Evolutionary conservation across 2,329 filamentous ascomycete species (phyloP).

Genomic region (Ophiocordyceps sinensis): DNA sequence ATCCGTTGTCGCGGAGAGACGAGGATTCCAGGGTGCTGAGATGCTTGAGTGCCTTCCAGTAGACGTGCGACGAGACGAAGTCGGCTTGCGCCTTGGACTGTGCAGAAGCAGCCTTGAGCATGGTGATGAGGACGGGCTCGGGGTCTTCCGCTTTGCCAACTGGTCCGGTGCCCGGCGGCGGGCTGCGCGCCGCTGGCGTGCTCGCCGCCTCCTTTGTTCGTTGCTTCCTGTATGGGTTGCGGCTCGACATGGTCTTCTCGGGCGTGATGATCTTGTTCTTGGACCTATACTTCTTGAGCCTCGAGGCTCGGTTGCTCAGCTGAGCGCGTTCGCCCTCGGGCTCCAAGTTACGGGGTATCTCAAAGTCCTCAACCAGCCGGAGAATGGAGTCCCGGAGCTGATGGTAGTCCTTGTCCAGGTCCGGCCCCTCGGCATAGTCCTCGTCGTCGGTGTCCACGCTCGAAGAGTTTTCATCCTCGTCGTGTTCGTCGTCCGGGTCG

Average conservation of each 20-base stretch:
- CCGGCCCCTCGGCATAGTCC: constrained; percentile 43
- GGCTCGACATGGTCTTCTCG: constrained; percentile 36
- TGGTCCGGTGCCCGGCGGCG: constrained; percentile 1
- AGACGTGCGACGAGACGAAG: constrained; percentile 71
- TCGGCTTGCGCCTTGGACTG: constrained; percentile 68
- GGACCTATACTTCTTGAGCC: constrained; percentile 43
- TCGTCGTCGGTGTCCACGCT: constrained; percentile 47
- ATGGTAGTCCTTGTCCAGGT: constrained; percentile 67
- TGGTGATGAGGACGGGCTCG: constrained; percentile 47
- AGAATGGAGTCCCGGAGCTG: constrained; percentile 67
- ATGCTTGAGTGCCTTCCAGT: constrained; percentile 70
- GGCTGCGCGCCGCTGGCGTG: constrained; percentile 1
- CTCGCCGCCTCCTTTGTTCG: background rate
- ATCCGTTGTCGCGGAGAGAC: constrained; percentile 51
- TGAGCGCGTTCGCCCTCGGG: constrained; percentile 43
- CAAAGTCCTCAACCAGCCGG: constrained; percentile 69
- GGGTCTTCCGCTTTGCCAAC: constrained; percentile 21
- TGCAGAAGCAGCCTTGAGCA: constrained; percentile 62
- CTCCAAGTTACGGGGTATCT: constrained; percentile 56
- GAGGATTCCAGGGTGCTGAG: constrained; percentile 48
- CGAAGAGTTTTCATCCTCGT: constrained; percentile 50
- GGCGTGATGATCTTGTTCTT: constrained; percentile 43
- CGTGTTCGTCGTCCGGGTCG: constrained; percentile 49
- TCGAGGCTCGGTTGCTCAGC: constrained; percentile 57
- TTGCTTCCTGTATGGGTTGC: constrained; percentile 40